Conservation (phyloP, 1,139 yeast genomes). For the Diutina pseudorugosa region DNA sequence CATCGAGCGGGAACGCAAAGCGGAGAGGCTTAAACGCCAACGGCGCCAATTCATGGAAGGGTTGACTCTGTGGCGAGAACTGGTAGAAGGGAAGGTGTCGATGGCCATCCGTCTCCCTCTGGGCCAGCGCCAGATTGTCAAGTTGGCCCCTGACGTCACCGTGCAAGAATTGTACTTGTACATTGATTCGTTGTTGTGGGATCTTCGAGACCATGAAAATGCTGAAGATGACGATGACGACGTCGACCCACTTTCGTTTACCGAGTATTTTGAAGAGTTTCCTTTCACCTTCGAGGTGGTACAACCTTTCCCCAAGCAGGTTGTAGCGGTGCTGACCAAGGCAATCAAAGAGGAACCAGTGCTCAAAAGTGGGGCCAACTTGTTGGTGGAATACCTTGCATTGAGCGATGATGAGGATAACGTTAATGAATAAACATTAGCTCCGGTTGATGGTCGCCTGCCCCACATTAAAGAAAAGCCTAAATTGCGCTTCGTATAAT, state of each 20-base stretch:
- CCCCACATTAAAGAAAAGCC: too few species aligned
- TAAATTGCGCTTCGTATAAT: too few species aligned
- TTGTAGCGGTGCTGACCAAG: background rate
- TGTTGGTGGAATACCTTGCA: background rate
- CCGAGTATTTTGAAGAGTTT: background rate
- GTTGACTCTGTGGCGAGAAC: background rate
- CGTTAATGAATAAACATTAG: background rate
- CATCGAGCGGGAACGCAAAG: background rate
- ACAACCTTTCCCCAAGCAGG: background rate
- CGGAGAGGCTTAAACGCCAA: background rate
- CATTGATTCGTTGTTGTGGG: background rate
- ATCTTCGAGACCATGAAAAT: background rate
- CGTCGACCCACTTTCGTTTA: background rate
- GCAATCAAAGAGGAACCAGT: background rate
- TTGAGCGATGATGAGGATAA: background rate
- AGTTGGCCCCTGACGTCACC: background rate
- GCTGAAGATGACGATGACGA: background rate
- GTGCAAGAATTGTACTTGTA: constrained; percentile 1
- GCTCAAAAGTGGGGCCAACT: constrained; percentile 1
- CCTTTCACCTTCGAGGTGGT: constrained; percentile 1
- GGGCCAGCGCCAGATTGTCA: background rate
- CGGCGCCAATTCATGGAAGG: background rate
- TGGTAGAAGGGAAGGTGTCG: background rate
- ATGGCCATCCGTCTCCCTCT: background rate
- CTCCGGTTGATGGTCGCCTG: background rate